Evolutionary conservation across 1,139 yeast genomes (phyloP).

Genomic region (Geotrichum phurueaensis): DNA sequence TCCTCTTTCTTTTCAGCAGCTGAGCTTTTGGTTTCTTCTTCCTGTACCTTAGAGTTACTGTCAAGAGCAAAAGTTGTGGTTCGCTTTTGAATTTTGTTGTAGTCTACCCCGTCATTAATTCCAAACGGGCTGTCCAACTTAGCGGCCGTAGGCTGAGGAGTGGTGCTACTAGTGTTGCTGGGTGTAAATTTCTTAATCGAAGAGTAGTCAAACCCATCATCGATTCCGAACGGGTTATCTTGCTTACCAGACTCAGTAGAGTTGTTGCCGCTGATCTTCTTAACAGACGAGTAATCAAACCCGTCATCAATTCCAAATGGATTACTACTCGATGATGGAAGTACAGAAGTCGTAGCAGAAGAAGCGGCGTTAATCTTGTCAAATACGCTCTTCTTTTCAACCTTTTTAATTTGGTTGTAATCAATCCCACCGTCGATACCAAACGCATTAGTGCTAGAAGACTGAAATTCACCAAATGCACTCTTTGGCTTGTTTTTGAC

Average conservation of each 20-base stretch:
- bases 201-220: conserved; percentile 14
- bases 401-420: neutral
- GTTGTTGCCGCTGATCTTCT: conserved; percentile 6
- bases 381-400: neutral
- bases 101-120: conserved; percentile 8
- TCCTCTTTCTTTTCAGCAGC: conserved; percentile 3
- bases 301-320: conserved; percentile 11
- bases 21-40: neutral
- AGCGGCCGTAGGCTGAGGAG: conserved; percentile 1
- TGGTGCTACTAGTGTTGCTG: neutral
- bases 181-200: conserved; percentile 9
- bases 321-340: neutral
- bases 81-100: neutral
- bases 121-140: conserved; percentile 1
- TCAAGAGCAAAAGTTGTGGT: neutral
- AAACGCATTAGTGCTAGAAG: neutral
- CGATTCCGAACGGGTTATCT: conserved; percentile 13
- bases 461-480: neutral
- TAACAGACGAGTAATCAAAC: neutral
- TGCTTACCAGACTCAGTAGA: neutral
- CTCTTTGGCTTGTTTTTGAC: neutral
- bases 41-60: neutral
- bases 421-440: conserved; percentile 8
- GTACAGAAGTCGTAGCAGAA: neutral
- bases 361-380: neutral